A percentile compares a stretch with the other conserved stretches of the same genome.
These are phyloP conservation scores for Aphanomyces stellatus DNA, from an alignment of 352 stramenopile genomes.

Conservation along the genomic window DNA sequence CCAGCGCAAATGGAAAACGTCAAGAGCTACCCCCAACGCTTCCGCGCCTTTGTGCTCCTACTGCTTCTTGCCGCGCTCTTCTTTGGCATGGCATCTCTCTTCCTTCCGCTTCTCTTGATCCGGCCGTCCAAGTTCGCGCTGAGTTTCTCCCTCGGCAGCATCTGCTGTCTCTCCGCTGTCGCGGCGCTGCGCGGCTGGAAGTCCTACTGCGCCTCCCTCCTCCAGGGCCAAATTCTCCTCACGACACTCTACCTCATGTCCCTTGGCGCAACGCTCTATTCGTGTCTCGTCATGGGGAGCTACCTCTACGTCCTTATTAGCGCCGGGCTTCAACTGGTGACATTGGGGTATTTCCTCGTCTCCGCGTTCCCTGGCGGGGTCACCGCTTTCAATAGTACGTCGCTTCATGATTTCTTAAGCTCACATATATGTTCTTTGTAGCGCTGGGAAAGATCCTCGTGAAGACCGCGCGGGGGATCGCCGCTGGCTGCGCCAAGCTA, in stretches of 20 bases:
- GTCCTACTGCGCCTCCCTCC: constrained; percentile 40
- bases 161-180: constrained; percentile 63
- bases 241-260: constrained; percentile 63
- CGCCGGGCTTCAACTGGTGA: constrained; percentile 41
- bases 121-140: constrained; percentile 75
- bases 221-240: constrained; percentile 54
- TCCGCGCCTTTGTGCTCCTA: constrained; percentile 76
- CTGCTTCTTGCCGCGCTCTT: constrained; percentile 61
- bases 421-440: constrained; percentile 8
- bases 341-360: constrained; percentile 14
- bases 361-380: constrained; percentile 18
- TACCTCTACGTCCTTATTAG: constrained; percentile 79
- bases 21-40: constrained; percentile 28
- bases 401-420: background rate
- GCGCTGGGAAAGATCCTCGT: background rate
- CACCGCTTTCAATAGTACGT: constrained; percentile 15
- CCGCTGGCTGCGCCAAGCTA: constrained; percentile 11
- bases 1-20: constrained; percentile 16
- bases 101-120: constrained; percentile 69
- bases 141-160: constrained; percentile 72
- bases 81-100: constrained; percentile 76
- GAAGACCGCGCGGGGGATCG: constrained; percentile 8
- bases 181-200: constrained; percentile 67
- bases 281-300: constrained; percentile 71
- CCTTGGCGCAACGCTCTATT: constrained; percentile 65